Evolutionary conservation across 139 green algal genomes (phyloP).

Genomic region (Diplosphaera chodatii): DNA sequence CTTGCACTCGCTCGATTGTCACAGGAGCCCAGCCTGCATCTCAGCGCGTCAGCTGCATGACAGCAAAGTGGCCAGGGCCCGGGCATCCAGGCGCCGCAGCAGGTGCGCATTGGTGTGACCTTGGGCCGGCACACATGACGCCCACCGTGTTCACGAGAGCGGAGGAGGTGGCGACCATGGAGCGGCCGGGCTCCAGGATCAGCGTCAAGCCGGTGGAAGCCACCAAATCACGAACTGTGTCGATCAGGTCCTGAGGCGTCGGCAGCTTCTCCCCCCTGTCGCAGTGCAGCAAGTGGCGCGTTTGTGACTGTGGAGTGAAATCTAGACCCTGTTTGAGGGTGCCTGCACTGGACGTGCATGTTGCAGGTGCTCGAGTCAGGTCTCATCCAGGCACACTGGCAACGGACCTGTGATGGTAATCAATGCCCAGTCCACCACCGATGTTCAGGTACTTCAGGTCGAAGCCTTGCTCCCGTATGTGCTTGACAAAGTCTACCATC

Average conservation of each 20-base stretch:
- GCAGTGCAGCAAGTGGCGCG: neutral
- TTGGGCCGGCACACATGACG: too few species aligned
- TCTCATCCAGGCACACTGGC: too few species aligned
- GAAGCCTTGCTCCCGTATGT: constrained; percentile 89
- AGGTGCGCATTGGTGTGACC: too few species aligned
- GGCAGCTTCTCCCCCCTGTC: constrained; percentile 75
- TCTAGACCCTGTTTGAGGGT: too few species aligned
- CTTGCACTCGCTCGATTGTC: too few species aligned
- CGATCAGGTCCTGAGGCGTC: constrained; percentile 87
- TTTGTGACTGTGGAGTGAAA: too few species aligned
- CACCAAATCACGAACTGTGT: constrained; percentile 78
- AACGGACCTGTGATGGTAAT: constrained; percentile 75
- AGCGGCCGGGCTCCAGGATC: constrained; percentile 91
- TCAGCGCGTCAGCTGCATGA: too few species aligned
- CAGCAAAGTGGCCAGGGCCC: too few species aligned
- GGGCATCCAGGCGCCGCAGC: too few species aligned
- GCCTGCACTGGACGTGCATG: too few species aligned
- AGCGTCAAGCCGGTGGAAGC: constrained; percentile 75
- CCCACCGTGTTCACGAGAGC: constrained; percentile 85
- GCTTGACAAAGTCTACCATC: constrained; percentile 89
- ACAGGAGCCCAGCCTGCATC: too few species aligned
- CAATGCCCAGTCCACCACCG: constrained; percentile 92
- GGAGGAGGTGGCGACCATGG: constrained; percentile 79
- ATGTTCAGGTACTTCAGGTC: constrained; percentile 92
- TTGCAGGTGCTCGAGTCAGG: too few species aligned